Conservation (phyloP, 805 yeast genomes). For the Kodamaea restingae region DNA sequence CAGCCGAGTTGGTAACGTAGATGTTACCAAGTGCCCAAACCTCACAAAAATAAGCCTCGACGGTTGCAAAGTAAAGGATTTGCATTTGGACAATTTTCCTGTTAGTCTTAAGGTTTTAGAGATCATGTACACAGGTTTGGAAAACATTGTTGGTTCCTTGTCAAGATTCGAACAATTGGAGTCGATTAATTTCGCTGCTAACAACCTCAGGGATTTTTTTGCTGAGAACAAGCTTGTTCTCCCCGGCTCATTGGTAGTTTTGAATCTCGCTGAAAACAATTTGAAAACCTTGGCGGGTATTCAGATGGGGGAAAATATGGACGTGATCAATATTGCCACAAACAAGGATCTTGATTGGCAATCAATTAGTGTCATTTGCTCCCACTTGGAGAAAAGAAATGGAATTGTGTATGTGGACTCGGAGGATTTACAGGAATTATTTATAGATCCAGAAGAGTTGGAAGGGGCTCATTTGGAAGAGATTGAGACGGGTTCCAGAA, state of each 20-base stretch:
- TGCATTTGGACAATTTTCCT: not conserved
- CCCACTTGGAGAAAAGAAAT: no score
- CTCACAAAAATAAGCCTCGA: not conserved
- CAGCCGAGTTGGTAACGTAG: not conserved
- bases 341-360: conserved; percentile 1
- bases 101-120: not conserved
- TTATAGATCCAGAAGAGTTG: no score
- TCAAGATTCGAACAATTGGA: not conserved
- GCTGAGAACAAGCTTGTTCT: not conserved
- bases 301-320: not conserved
- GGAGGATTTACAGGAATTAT: no score
- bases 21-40: not conserved
- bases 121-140: not conserved
- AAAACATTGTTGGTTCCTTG: not conserved
- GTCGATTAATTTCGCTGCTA: not conserved
- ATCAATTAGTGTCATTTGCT: not conserved
- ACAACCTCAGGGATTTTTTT: not conserved
- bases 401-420: no score
- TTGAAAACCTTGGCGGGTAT: not conserved
- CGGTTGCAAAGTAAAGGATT: not conserved
- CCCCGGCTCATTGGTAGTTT: not conserved
- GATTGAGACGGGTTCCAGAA: no score
- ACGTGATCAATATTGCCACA: not conserved
- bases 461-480: no score
- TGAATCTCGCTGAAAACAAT: not conserved